phyloP scores from a whole-genome alignment of 257 asterid genomes.

The Misopates orontium region DNA sequence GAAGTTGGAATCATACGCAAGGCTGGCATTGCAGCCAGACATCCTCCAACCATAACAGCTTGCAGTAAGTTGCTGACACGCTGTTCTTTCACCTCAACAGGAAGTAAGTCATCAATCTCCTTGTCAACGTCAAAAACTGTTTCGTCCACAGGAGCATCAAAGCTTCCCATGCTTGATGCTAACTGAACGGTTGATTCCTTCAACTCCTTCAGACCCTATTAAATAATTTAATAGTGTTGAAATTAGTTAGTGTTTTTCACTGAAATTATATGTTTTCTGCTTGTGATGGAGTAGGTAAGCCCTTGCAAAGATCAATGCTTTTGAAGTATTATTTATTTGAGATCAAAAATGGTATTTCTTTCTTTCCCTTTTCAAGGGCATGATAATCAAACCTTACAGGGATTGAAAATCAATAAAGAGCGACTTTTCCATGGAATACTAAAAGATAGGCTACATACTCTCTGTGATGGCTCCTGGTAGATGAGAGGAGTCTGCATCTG shows the following conservation, averaged over 20 bases:
- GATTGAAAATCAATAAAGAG: not conserved
- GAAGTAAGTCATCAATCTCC: slow-evolving; percentile 79
- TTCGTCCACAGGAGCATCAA: slow-evolving; percentile 75
- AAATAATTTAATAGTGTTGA: not conserved
- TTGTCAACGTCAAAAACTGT: slow-evolving; percentile 75
- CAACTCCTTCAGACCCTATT: slow-evolving; percentile 78
- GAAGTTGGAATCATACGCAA: slow-evolving; percentile 91
- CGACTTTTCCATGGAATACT: not conserved
- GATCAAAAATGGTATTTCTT: not conserved
- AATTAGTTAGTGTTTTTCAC: not conserved
- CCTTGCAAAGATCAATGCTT: not conserved
- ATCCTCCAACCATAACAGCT: slow-evolving; percentile 72
- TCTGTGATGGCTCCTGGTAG: slow-evolving; percentile 62
- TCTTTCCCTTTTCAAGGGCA: not conserved
- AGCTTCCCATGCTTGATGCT: slow-evolving; percentile 81
- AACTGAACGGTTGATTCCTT: slow-evolving; percentile 73
- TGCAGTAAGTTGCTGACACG: slow-evolving; percentile 86
- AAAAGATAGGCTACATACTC: slow-evolving; percentile 41
- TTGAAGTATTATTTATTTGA: too few relatives aligned
- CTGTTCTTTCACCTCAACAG: slow-evolving; percentile 89
- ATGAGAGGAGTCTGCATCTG: slow-evolving; percentile 89
- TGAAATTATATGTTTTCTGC: too few relatives aligned
- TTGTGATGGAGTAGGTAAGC: not conserved
- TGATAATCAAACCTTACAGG: not conserved
- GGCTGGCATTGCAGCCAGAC: slow-evolving; percentile 86